Percentiles rank a stretch among this genome's conserved stretches.
phyloP scores from a whole-genome alignment of 768 basidiomycete species.

The Psilocybe sp. region DNA sequence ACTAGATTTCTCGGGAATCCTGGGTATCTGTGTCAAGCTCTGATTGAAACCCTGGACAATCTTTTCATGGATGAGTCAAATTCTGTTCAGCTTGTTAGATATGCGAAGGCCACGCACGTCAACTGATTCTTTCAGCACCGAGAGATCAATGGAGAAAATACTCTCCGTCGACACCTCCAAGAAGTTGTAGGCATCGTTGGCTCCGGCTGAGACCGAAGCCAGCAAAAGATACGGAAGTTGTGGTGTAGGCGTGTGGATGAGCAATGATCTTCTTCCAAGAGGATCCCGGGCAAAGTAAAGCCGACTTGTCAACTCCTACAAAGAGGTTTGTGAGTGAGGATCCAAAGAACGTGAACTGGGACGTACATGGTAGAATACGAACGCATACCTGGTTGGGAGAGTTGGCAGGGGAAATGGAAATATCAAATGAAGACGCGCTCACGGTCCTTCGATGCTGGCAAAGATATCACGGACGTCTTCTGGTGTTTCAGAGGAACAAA shows the following conservation, averaged over 20 bases:
- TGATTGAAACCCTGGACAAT: too few relatives aligned
- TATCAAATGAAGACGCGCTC: slow-evolving; percentile 28
- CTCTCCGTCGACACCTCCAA: slow-evolving; percentile 60
- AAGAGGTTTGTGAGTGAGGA: background rate
- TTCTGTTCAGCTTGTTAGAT: background rate
- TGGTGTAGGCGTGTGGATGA: slow-evolving; percentile 59
- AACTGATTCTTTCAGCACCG: slow-evolving; percentile 4
- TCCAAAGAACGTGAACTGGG: background rate
- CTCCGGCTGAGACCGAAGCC: slow-evolving; percentile 61
- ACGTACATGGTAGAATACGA: slow-evolving; percentile 74
- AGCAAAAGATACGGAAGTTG: slow-evolving; percentile 55
- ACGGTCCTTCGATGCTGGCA: slow-evolving; percentile 78
- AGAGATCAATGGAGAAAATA: slow-evolving; percentile 55
- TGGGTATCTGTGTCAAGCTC: background rate
- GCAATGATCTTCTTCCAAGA: slow-evolving; percentile 80
- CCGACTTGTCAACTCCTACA: slow-evolving; percentile 38
- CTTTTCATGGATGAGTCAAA: too few relatives aligned
- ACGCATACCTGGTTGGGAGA: slow-evolving; percentile 60
- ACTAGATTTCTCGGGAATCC: background rate
- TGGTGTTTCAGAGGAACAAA: slow-evolving; percentile 26
- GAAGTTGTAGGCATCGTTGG: slow-evolving; percentile 41
- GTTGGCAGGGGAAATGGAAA: background rate
- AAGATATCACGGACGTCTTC: slow-evolving; percentile 52
- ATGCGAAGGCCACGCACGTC: slow-evolving; percentile 3
- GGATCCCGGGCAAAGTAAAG: slow-evolving; percentile 82